Evolutionary conservation across 2,329 filamentous ascomycete species (phyloP).

Genomic region (Arthrinium phaeospermum): DNA sequence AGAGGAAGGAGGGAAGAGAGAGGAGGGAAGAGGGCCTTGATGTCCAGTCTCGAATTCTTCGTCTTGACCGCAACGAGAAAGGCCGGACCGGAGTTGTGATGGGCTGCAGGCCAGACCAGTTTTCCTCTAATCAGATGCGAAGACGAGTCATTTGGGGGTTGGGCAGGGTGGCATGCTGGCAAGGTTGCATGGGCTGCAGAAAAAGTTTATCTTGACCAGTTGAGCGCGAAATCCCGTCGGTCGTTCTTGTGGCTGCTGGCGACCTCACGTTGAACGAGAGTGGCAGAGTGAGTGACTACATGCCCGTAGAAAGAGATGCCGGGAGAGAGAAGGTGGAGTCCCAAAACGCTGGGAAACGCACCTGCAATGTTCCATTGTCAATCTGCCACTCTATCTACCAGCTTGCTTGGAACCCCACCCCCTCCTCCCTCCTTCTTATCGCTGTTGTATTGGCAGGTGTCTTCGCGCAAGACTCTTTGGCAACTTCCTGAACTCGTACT

Average conservation of each 20-base stretch:
- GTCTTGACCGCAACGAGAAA: not conserved
- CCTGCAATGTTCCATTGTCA: not conserved
- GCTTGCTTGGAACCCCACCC: not conserved
- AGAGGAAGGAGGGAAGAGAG: not conserved
- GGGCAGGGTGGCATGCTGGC: conserved; percentile 6
- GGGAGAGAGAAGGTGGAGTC: not conserved
- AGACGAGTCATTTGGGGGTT: conserved; percentile 11
- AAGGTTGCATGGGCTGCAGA: conserved; percentile 12
- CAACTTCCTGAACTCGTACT: not conserved
- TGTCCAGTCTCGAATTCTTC: not conserved
- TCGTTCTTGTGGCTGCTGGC: not conserved
- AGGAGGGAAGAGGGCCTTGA: not conserved
- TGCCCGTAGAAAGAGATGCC: not conserved
- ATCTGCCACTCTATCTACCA: not conserved
- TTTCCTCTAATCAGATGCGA: conserved; percentile 15
- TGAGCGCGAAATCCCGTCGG: not conserved
- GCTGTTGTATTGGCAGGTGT: not conserved
- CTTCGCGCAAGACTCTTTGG: not conserved
- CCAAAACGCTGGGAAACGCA: not conserved
- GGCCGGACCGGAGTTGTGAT: conserved; percentile 6
- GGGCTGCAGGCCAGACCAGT: not conserved
- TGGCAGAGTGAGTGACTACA: not conserved
- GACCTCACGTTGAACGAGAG: not conserved
- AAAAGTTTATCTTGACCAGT: conserved; percentile 8
- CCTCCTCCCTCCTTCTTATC: not conserved